Percentiles rank a stretch among this genome's conserved stretches.
phyloP scores from a whole-genome alignment of 352 stramenopile genomes.

The Pythium dissotocum region DNA sequence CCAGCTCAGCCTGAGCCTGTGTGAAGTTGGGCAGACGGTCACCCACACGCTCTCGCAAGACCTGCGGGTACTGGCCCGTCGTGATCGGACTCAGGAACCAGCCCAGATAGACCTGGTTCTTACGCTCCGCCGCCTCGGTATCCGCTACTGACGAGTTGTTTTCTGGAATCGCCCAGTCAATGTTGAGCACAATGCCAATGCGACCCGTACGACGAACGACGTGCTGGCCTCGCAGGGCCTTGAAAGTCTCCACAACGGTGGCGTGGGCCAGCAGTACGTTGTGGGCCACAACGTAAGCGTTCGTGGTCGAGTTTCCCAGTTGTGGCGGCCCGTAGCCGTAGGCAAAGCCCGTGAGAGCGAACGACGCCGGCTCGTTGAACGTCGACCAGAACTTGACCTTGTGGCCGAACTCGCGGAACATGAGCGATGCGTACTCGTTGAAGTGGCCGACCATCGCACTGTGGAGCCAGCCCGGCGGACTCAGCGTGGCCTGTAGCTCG shows the following conservation, averaged over 20 bases:
- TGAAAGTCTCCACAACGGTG: conserved; percentile 42
- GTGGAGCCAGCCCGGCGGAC: background rate
- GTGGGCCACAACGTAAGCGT: conserved; percentile 61
- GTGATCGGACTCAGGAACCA: conserved; percentile 92
- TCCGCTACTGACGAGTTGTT: conserved; percentile 50
- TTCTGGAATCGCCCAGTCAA: background rate
- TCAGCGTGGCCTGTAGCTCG: conserved; percentile 42
- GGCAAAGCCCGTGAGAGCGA: conserved; percentile 25
- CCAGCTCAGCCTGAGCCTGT: conserved; percentile 50
- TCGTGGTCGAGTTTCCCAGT: conserved; percentile 2
- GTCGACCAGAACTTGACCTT: conserved; percentile 93
- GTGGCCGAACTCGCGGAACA: conserved; percentile 87
- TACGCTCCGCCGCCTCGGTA: conserved; percentile 65
- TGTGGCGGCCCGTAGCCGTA: conserved; percentile 50
- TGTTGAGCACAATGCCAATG: conserved; percentile 1
- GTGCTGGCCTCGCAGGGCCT: background rate
- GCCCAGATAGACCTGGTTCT: conserved; percentile 88
- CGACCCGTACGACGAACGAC: background rate
- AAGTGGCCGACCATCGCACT: conserved; percentile 33
- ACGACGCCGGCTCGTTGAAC: conserved; percentile 91
- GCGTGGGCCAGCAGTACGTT: conserved; percentile 90
- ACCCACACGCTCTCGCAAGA: conserved; percentile 84
- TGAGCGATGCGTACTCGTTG: conserved; percentile 79
- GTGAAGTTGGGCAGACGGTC: conserved; percentile 88
- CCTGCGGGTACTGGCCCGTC: conserved; percentile 88